Conservation (phyloP, 1,284 basidiomycete genomes). For the Vanrija humicola region DNA sequence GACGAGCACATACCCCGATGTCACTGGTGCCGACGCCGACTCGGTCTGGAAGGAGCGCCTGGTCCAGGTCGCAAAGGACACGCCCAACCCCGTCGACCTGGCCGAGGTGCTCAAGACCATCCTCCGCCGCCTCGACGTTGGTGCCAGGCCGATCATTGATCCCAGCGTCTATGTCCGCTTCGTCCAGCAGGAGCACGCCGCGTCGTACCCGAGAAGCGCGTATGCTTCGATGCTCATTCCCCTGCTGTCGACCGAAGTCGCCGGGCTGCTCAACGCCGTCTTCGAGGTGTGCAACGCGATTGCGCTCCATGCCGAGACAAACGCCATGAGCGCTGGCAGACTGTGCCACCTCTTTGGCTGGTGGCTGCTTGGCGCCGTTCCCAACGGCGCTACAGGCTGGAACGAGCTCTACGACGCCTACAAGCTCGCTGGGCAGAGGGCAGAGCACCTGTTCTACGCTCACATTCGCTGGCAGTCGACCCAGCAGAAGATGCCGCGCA, state of each 20-base stretch:
- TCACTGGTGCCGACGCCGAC: neutral
- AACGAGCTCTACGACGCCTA: constrained; percentile 33
- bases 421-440: constrained; percentile 26
- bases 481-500: constrained; percentile 29
- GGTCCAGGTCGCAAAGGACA: constrained; percentile 12
- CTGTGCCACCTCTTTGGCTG: constrained; percentile 34
- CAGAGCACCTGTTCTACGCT: constrained; percentile 40
- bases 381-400: constrained; percentile 18
- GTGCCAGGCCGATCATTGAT: constrained; percentile 8
- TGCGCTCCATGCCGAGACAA: constrained; percentile 29
- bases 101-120: constrained; percentile 32
- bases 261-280: constrained; percentile 26
- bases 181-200: constrained; percentile 32
- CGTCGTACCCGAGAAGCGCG: constrained; percentile 32
- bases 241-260: constrained; percentile 7
- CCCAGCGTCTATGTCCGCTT: constrained; percentile 28
- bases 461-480: constrained; percentile 40
- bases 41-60: constrained; percentile 21
- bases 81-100: constrained; percentile 22
- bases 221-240: constrained; percentile 28
- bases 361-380: constrained; percentile 28
- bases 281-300: constrained; percentile 36
- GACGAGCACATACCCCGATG: constrained; percentile 8
- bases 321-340: constrained; percentile 29
- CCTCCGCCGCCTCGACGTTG: constrained; percentile 22